A percentile compares a stretch with the other conserved stretches of the same genome.
Evolutionary conservation across 495 filamentous ascomycete species (phyloP).

Genomic region (Hypoxylon lenormandii): DNA sequence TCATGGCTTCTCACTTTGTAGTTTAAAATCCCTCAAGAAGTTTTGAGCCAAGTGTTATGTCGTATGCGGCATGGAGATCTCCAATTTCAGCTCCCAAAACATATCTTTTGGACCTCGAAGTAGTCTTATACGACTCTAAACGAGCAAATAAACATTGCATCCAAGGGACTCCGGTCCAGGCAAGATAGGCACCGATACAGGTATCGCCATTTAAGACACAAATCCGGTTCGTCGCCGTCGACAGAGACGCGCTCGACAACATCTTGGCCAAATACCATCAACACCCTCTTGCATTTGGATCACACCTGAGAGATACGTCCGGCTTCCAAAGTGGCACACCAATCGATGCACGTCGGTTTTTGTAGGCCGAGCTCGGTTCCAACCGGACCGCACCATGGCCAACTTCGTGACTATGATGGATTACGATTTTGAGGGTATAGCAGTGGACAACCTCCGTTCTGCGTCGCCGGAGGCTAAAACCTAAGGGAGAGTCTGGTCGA

Average conservation of each 20-base stretch:
- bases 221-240: slow-evolving; percentile 35
- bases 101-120: too few species aligned
- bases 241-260: slow-evolving; percentile 10
- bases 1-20: too few species aligned
- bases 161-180: slow-evolving; percentile 8
- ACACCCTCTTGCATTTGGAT: slow-evolving; percentile 30
- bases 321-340: slow-evolving; percentile 22
- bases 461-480: slow-evolving; percentile 1
- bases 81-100: too few species aligned
- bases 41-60: too few species aligned
- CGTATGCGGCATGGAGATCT: too few species aligned
- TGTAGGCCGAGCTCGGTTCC: slow-evolving; percentile 20
- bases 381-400: slow-evolving; percentile 27
- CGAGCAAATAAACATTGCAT: too few species aligned
- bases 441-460: neutral
- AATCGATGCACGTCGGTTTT: slow-evolving; percentile 25
- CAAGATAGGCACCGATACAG: slow-evolving; percentile 22
- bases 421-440: slow-evolving; percentile 9
- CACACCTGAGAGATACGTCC: slow-evolving; percentile 11
- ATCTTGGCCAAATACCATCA: slow-evolving; percentile 36
- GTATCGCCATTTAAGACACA: slow-evolving; percentile 33
- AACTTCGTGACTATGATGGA: slow-evolving; percentile 35
- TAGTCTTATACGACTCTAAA: too few species aligned
- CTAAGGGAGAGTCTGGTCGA: slow-evolving; percentile 13
- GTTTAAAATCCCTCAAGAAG: too few species aligned